Percentiles rank a stretch among this genome's conserved stretches.
phyloP scores from a whole-genome alignment of 2,329 filamentous ascomycete species.

The Apiospora hydei region DNA sequence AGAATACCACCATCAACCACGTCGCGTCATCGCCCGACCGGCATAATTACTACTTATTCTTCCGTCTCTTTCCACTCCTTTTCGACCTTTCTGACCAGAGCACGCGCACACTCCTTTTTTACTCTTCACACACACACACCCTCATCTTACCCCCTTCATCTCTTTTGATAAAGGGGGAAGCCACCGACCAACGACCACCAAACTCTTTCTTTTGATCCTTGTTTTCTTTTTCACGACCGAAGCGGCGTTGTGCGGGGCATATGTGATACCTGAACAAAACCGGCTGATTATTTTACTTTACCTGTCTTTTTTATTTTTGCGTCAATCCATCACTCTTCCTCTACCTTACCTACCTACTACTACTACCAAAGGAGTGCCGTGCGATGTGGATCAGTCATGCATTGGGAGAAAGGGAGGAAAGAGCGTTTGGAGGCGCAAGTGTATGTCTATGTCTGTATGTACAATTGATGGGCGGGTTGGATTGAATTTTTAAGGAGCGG shows the following conservation, averaged over 20 bases:
- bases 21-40: background rate
- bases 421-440: slow-evolving; percentile 20
- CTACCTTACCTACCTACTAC: slow-evolving; percentile 4
- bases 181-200: slow-evolving; percentile 1
- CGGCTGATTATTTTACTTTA: slow-evolving; percentile 23
- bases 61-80: slow-evolving; percentile 19
- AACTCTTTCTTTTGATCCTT: slow-evolving; percentile 4
- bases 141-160: background rate
- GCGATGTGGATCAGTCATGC: slow-evolving; percentile 12
- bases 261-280: slow-evolving; percentile 26
- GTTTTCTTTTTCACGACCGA: slow-evolving; percentile 14
- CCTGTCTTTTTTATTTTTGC: slow-evolving; percentile 19
- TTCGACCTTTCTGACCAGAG: slow-evolving; percentile 7
- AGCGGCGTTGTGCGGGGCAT: slow-evolving; percentile 22
- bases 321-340: slow-evolving; percentile 11
- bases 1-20: slow-evolving; percentile 7
- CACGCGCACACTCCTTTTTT: slow-evolving; percentile 19
- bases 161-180: background rate
- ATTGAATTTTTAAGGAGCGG: background rate
- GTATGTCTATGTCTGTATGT: slow-evolving; percentile 20
- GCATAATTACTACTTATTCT: slow-evolving; percentile 15
- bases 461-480: slow-evolving; percentile 19
- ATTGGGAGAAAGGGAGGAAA: background rate
- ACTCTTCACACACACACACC: slow-evolving; percentile 3
- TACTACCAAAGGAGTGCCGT: slow-evolving; percentile 19